Base-by-base conservation (phyloP, 2,329 filamentous ascomycete genomes). In the Clonostachys solani region DNA sequence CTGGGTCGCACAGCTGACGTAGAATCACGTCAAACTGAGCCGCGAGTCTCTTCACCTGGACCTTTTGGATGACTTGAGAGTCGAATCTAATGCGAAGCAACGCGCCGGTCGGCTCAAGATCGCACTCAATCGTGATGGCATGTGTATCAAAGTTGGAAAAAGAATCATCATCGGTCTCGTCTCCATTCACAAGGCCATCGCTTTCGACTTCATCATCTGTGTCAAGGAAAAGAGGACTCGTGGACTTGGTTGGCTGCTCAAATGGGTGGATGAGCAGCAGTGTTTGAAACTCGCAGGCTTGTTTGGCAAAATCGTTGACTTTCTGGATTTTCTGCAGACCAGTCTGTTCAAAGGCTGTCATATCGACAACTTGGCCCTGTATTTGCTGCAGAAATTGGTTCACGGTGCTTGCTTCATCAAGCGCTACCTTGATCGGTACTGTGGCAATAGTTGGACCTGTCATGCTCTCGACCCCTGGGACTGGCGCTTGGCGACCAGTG, bases 301-400 rank as follows among this genome's bases (percentile, higher is more conserved):
- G 45, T 17, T 41, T 46, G 3, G 50, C 49, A 34, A 42, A 50
- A 7, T 44, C 35, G 45, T 47, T 53, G 5, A 56, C 33, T 34
- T 51, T 54, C 12, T 46, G 40, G 29, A 60, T 56, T 12, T 54
- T 50, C 10, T 49, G 49, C 6, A 54, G 47, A 19, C 52, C 52
- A 2, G 48, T 47, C 6, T 54, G 50, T 33, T 52, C 50, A 38
- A 41, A 48, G 5, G 47, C 40, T n/a, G 50, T 41, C 48, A 52
- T 51, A 13, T 49, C 46, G 23, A 44, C 15, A 6, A 47, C 44
- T n/a, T 50, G 44, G 1, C 44, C 43, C 19, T 60, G 55, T 2
- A 57, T 40, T 0, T 56, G 53, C n/a, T 71, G 56, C 12, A 82
- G 59, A 48, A 71, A 77, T 16, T 73, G 58, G 0, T 54, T 50